phyloP scores from a whole-genome alignment of 73 alveolate genomes.

The Paramecium bursaria region DNA sequence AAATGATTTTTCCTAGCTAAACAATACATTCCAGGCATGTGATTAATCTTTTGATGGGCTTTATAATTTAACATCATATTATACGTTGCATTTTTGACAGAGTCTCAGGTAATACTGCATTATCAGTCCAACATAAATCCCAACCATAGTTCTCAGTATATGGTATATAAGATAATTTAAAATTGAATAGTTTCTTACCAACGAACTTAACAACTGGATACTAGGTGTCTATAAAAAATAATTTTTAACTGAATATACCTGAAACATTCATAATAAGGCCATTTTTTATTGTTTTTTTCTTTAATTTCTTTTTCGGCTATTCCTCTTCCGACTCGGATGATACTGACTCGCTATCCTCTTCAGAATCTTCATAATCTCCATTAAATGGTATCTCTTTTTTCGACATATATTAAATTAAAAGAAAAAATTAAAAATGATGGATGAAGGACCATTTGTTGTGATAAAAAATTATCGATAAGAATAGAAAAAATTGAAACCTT shows the following conservation, averaged over 20 bases:
- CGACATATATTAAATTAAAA: too few species aligned
- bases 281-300: constrained; percentile 20
- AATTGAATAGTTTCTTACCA: constrained; percentile 59
- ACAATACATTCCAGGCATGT: constrained; percentile 87
- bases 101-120: constrained; percentile 71
- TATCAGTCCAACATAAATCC: constrained; percentile 77
- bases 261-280: constrained; percentile 51
- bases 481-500: background rate
- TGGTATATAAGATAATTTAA: constrained; percentile 50
- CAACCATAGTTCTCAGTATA: constrained; percentile 74
- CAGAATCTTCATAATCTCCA: constrained; percentile 60
- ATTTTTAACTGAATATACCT: background rate
- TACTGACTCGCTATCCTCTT: constrained; percentile 4
- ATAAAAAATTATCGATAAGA: background rate
- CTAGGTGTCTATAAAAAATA: constrained; percentile 49
- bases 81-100: constrained; percentile 74
- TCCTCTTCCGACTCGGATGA: constrained; percentile 23
- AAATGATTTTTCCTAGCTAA: constrained; percentile 85
- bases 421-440: background rate
- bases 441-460: background rate
- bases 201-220: constrained; percentile 71
- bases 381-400: constrained; percentile 52
- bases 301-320: background rate
- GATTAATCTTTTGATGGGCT: constrained; percentile 83
- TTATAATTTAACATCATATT: background rate